Base-by-base conservation (phyloP, 345 rosid species). In the Moricandia moricandioides region DNA sequence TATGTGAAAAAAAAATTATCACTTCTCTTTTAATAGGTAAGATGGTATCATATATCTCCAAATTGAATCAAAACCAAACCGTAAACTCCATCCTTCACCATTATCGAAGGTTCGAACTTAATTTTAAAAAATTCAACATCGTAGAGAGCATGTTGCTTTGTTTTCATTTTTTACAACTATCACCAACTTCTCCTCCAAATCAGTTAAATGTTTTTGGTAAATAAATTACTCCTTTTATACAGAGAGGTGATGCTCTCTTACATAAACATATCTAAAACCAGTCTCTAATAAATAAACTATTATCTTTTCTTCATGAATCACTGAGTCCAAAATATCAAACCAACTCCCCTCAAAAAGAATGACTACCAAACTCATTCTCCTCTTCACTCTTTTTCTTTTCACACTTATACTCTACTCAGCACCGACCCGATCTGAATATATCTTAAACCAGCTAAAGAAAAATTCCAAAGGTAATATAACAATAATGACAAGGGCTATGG, bases 401-500 rank as follows among this genome's bases (percentile, higher is more conserved):
- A 49, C 69, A 29, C 31, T 77, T 5, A 12, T 60, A 77, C 55
- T 69, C 47, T 61, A 16, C 70, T 59, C 79, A 78, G 24, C 24
- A 21, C 24, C 24, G 24, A 21, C 24, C 24, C 24, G 24, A 21
- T 21, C 24, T 21, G 24, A 21, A 21, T 21, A 21, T 21, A 21
- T 21, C 24, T 21, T 21, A 21, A 21, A 21, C 24, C 24, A 21
- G 24, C 24, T 21, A 21, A 21, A 69, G 49, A 56, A 76, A 24
- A 1, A 29, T 64, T 61, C 57, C 47, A 54, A 69, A 70, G 75
- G 59, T 80, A 56, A 21, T 21, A 21, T 21, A 21, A 69, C 63
- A 75, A 75, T 43, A 54, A 82, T 78, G n/a, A 58, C 80, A 69
- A 81, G 73, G 74, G 45, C 6, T 58, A 62, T 17, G 82, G 80